Conservation (phyloP, 108 stramenopile genomes). For the Conticribra weissflogii region DNA sequence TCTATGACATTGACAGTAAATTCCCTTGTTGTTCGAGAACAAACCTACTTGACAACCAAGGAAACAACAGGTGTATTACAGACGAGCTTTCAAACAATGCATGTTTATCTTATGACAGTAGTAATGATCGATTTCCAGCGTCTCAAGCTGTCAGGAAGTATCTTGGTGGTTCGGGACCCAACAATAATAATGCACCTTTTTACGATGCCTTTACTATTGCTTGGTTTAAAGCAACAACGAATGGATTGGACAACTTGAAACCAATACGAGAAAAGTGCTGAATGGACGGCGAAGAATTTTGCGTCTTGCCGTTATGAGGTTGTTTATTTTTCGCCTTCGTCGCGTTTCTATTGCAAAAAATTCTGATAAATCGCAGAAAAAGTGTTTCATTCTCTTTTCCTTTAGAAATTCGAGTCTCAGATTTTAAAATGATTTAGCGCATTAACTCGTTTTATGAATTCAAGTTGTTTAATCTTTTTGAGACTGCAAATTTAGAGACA, state of each 20-base stretch:
- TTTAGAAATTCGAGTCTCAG: too few species aligned
- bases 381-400: too few species aligned
- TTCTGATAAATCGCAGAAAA: too few species aligned
- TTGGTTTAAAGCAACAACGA: constrained; percentile 47
- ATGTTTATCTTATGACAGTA: constrained; percentile 11
- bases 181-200: constrained; percentile 38
- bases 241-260: constrained; percentile 14
- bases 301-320: too few species aligned
- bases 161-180: constrained; percentile 21
- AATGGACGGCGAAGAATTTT: too few species aligned
- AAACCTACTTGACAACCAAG: constrained; percentile 33
- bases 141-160: constrained; percentile 24
- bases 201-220: constrained; percentile 42
- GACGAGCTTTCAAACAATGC: constrained; percentile 8
- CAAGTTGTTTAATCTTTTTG: too few species aligned
- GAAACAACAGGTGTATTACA: constrained; percentile 34
- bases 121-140: constrained; percentile 22
- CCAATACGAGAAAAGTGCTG: constrained; percentile 17
- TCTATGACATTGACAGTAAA: constrained; percentile 39
- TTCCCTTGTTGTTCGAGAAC: constrained; percentile 49
- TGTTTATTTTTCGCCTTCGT: too few species aligned
- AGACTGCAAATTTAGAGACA: too few species aligned
- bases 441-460: too few species aligned
- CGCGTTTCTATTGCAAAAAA: too few species aligned
- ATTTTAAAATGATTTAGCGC: too few species aligned